Evolutionary conservation across 768 basidiomycete genomes (phyloP), one percentile per base, ranked within the genome.

Genomic region (Lactarius hengduanensis): DNA sequence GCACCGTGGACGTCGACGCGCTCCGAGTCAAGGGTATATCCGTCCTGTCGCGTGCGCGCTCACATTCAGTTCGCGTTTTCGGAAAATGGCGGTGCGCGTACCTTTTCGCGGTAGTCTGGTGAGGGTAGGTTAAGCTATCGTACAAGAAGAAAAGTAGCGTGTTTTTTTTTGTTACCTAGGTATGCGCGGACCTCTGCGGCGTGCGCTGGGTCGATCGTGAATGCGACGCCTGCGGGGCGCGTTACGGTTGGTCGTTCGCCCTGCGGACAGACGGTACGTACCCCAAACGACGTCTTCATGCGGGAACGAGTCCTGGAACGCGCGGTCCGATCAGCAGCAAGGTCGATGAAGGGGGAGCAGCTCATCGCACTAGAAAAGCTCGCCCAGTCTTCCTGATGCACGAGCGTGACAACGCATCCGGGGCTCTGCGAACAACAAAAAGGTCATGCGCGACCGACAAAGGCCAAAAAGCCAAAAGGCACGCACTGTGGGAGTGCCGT

Each of bases 311-410:
- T 91, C 89, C 89, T 90, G 65, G 26, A 26, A 26, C 8, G 32
- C 30, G 32, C 20, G 11, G 13, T 20, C 45, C 10, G 9, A 22
- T 26, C 22, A 2, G 45, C 45, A 20, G 22, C 3, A 47, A 22
- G 71, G 59, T 47, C 34, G 10, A 57, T 65, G 13, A 62, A 43
- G 3, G 9, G 18, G 28, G 30, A 1, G 16, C 7, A 45, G 72
- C 84, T 66, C 69, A 91, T 92, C 20, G 85, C 83, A n/a, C 72
- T 79, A 7, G 90, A 90, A 73, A 91, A 87, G 15, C 76, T 74
- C 43, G 88, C 87, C 96, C 96, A 98, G 55, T 96, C 92, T 73
- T 89, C 86, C 65, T 92, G 90, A 71, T 91, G 90, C 10, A 97
- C 81, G 2, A 98, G 80, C 0, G 95, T 98, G 0, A 96, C 95